Percentiles rank a stretch among this genome's conserved stretches.
Conservation (phyloP, 2,329 filamentous ascomycete genomes). For the Sporothrix dimorphospora region DNA sequence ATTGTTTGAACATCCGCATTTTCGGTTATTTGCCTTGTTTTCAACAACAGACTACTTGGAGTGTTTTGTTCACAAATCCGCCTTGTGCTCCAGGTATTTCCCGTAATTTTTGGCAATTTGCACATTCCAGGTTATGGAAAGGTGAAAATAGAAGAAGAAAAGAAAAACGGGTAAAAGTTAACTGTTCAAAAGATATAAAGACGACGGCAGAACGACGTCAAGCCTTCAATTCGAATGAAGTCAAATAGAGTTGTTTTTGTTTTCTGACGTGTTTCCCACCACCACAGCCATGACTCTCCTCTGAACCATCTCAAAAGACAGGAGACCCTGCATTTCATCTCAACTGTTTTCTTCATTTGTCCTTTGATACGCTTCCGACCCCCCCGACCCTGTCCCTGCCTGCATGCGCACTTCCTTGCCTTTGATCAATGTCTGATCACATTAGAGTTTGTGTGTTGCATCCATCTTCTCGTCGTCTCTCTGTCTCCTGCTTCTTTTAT, state of each 20-base stretch:
- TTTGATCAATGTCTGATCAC: constrained; percentile 14
- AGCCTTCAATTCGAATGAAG: neutral
- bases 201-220: neutral
- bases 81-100: neutral
- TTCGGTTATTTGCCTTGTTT: neutral
- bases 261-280: neutral
- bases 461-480: neutral
- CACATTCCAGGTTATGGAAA: neutral
- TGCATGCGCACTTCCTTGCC: neutral
- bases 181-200: neutral
- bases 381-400: neutral
- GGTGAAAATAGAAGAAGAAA: neutral
- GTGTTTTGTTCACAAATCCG: neutral
- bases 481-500: neutral
- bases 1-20: neutral
- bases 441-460: neutral
- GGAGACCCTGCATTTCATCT: constrained; percentile 3
- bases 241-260: neutral
- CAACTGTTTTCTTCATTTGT: neutral
- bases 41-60: neutral
- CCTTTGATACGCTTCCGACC: neutral
- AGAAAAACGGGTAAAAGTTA: neutral
- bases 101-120: constrained; percentile 11
- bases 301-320: neutral
- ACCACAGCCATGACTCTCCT: neutral